Evolutionary conservation across 257 asterid species (phyloP).

Genomic region (Penstemon davidsonii): DNA sequence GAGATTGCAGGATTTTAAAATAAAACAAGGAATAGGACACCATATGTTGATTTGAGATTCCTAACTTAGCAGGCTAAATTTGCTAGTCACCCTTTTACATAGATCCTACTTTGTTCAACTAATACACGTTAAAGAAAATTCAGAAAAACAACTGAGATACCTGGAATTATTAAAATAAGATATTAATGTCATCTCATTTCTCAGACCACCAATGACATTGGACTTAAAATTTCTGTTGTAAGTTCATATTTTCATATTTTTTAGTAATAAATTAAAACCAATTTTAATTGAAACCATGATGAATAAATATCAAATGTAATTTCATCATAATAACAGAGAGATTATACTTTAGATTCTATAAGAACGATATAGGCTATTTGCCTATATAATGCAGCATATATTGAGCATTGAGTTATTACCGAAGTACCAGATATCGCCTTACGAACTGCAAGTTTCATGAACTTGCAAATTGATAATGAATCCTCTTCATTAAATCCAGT

Average conservation of each 20-base stretch:
- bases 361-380: background rate
- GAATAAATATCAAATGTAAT: too few species aligned
- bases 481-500: constrained; percentile 83
- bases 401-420: constrained; percentile 44
- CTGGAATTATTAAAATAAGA: background rate
- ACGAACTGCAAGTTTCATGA: constrained; percentile 64
- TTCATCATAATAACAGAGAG: background rate
- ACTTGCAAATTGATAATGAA: constrained; percentile 51
- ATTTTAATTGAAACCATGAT: background rate
- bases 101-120: background rate
- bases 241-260: background rate
- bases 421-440: constrained; percentile 56
- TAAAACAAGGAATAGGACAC: background rate
- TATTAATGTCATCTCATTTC: constrained; percentile 12
- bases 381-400: constrained; percentile 1
- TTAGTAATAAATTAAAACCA: background rate
- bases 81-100: background rate
- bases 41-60: background rate
- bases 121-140: background rate
- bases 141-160: background rate
- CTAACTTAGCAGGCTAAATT: background rate
- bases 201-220: background rate
- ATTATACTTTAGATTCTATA: background rate
- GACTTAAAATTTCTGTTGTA: background rate
- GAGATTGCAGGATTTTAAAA: background rate